Evolutionary conservation across 306 rosid genomes (phyloP), one percentile per base, ranked within the genome.

Genomic region (Medicago truncatula): DNA sequence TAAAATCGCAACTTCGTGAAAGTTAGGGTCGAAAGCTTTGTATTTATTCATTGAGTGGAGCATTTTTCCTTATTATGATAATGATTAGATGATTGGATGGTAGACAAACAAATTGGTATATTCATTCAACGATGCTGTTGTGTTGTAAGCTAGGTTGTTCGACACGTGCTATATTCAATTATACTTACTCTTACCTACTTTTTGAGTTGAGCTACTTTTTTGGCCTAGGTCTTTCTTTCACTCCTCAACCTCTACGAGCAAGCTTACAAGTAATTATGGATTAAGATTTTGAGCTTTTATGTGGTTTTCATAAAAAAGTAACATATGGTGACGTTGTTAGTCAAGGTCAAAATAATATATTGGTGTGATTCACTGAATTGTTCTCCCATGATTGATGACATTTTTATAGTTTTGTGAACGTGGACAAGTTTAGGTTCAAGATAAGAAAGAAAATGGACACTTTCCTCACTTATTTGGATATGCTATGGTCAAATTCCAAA

Each of bases 161-260:
- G 85, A 81, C 91, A 71, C 88, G 87, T 80, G 68, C 52, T 17
- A 15, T 1, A n/a, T 60, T 66, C 9, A 23, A 39, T 0, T 28
- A 39, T 34, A 28, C 49, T 39, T 20, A 16, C 20, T 71, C 43
- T 44, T 3, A 5, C 25, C 41, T 20, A 34, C 69, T 77, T 66
- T 60, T 52, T 34, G 60, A 41, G 41, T 17, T 67, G 16, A 36
- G 50, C 6, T 8, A 67, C 4, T 39, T 15, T 70, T 62, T 9
- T 23, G 8, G 7, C 46, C 36, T 52, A 44, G 78, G 57, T 39
- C 82, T 89, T 89, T 78, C 94, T 86, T 91, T 78, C 89, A 86
- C 94, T 87, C 89, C 44, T 89, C 88, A 85, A 86, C 81, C 4
- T 81, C 87, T 65, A 17, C 15, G 49, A 16, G 83, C 21, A 78